phyloP scores from a whole-genome alignment of 352 stramenopile genomes.

The Phytopythium kandeliae region DNA sequence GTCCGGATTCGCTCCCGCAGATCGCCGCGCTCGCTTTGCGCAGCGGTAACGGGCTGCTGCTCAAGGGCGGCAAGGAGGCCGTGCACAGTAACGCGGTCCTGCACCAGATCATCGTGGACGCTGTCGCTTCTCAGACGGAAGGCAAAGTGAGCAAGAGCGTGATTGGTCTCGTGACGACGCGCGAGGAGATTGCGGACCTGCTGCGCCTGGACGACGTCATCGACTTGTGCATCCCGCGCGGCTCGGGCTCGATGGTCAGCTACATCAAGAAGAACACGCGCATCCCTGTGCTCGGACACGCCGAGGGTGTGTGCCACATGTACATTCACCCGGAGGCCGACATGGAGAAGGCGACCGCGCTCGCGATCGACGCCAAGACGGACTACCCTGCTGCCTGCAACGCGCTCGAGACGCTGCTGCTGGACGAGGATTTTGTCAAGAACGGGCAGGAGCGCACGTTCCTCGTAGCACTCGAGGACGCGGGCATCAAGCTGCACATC shows the following conservation, averaged over 20 bases:
- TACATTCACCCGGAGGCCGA: constrained; percentile 94
- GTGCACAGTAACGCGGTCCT: constrained; percentile 86
- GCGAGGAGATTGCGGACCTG: constrained; percentile 92
- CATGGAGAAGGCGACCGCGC: constrained; percentile 74
- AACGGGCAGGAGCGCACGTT: constrained; percentile 70
- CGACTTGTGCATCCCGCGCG: constrained; percentile 97
- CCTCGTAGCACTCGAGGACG: constrained; percentile 77
- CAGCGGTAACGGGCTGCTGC: constrained; percentile 94
- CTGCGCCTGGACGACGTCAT: constrained; percentile 96
- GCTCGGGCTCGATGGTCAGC: constrained; percentile 93
- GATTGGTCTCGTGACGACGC: constrained; percentile 93
- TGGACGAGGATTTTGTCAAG: constrained; percentile 88
- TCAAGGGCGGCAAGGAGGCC: constrained; percentile 98
- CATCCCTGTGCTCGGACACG: constrained; percentile 97
- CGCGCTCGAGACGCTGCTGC: constrained; percentile 94
- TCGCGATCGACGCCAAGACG: constrained; percentile 97
- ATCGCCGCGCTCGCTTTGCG: constrained; percentile 95
- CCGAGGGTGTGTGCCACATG: constrained; percentile 98
- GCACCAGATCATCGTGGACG: constrained; percentile 93
- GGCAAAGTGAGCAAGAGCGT: constrained; percentile 90
- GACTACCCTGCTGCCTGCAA: constrained; percentile 98
- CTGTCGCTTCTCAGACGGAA: constrained; percentile 83
- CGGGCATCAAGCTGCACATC: constrained; percentile 92
- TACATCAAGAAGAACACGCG: constrained; percentile 97
- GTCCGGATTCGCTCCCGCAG: constrained; percentile 95